Conservation (phyloP, 2,329 filamentous ascomycete genomes). For the Talaromyces sp. region DNA sequence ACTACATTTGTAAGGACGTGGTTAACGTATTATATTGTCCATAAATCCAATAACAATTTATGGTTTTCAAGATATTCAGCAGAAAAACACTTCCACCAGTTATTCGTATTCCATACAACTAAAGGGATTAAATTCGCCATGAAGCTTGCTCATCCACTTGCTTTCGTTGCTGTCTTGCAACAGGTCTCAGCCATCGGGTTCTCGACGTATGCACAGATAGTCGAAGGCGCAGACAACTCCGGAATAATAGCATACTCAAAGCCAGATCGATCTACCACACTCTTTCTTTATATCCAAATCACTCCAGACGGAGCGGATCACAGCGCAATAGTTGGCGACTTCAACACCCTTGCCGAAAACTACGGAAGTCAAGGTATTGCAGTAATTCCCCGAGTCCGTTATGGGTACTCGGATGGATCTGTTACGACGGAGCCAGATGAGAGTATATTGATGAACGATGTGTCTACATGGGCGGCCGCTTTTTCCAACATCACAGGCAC, state of each 20-base stretch:
- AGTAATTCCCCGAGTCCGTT: constrained; percentile 7
- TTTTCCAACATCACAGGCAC: neutral
- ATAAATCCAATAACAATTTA: neutral
- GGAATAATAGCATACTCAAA: neutral
- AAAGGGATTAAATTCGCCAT: neutral
- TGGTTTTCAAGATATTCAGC: neutral
- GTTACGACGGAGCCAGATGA: constrained; percentile 5
- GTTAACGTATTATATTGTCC: neutral
- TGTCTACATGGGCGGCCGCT: neutral
- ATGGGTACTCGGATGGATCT: constrained; percentile 1
- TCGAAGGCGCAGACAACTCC: constrained; percentile 7
- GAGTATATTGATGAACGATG: constrained; percentile 4
- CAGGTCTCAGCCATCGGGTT: constrained; percentile 1
- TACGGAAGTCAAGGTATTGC: constrained; percentile 6
- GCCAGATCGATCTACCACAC: neutral
- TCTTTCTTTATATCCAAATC: constrained; percentile 8
- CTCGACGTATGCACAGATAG: constrained; percentile 1
- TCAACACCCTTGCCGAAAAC: constrained; percentile 2
- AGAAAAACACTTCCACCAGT: neutral
- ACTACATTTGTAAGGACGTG: too few species aligned
- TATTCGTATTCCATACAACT: neutral
- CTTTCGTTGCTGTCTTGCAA: neutral
- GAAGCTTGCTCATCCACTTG: neutral
- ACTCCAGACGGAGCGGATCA: constrained; percentile 1
- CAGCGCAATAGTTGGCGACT: constrained; percentile 1